A percentile compares a stretch with the other conserved stretches of the same genome.
Conservation (phyloP, 495 filamentous ascomycete species). For the Aspergillus bridgeri region DNA sequence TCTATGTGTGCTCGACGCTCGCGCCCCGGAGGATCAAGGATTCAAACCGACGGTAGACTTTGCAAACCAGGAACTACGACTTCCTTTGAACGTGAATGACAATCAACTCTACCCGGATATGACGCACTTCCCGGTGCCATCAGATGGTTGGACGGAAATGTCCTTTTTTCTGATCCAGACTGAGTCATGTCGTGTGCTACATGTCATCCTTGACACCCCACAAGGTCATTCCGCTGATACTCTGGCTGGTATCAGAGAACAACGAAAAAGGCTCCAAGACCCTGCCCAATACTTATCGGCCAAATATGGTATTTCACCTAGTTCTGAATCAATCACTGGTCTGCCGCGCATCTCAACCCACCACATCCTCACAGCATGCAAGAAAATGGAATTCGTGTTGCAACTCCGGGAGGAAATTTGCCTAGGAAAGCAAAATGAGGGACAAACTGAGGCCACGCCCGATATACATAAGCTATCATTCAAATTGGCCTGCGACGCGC, state of each 20-base stretch:
- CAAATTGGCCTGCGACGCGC: neutral
- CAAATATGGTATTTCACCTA: neutral
- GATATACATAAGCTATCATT: conserved; percentile 11
- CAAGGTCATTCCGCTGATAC: neutral
- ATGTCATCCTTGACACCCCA: neutral
- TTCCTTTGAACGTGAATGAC: conserved; percentile 74
- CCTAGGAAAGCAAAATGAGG: no score
- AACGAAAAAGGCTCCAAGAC: neutral
- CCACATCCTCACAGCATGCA: conserved; percentile 31
- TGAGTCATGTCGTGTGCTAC: conserved; percentile 26
- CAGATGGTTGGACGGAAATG: conserved; percentile 66
- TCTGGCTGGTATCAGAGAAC: neutral
- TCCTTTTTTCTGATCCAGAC: conserved; percentile 66
- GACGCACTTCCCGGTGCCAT: conserved; percentile 54
- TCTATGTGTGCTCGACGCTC: conserved; percentile 23
- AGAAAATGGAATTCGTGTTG: conserved; percentile 25
- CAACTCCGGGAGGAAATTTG: conserved; percentile 28
- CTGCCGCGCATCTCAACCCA: conserved; percentile 44
- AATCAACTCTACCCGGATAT: conserved; percentile 59
- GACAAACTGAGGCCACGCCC: no score
- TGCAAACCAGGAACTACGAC: conserved; percentile 59
- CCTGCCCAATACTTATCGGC: neutral
- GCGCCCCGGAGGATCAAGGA: conserved; percentile 24
- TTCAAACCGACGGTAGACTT: conserved; percentile 46
- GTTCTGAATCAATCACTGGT: no score